Conservation (phyloP, 768 basidiomycete species). For the Tricholoma terreum region DNA sequence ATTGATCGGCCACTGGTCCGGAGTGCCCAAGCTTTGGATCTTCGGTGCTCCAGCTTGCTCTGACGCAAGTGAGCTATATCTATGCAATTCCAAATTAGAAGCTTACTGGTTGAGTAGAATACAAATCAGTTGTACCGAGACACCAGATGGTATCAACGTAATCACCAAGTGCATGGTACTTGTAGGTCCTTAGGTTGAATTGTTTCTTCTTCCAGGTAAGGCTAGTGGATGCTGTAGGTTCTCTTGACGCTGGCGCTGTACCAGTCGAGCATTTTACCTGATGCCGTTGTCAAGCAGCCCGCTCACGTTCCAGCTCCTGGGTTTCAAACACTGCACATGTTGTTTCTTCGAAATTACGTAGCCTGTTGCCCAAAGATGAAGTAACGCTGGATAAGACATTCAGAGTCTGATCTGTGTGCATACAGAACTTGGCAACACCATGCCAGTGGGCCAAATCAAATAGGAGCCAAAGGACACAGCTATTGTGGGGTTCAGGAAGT, state of each 20-base stretch:
- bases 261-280: not conserved
- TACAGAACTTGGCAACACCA: not conserved
- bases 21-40: not conserved
- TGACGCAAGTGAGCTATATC: too few relatives aligned
- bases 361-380: not conserved
- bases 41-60: slow-evolving; percentile 5
- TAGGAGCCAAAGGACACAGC: too few relatives aligned
- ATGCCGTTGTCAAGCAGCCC: too few relatives aligned
- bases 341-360: not conserved
- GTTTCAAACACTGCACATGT: slow-evolving; percentile 2
- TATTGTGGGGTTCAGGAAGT: not conserved
- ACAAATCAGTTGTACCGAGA: too few relatives aligned
- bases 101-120: too few relatives aligned
- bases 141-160: too few relatives aligned
- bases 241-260: not conserved
- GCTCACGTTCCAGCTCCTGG: slow-evolving; percentile 1
- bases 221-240: not conserved
- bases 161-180: too few relatives aligned
- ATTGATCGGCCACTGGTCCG: not conserved
- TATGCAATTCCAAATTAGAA: too few relatives aligned
- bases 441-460: slow-evolving; percentile 2
- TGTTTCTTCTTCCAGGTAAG: too few relatives aligned
- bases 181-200: not conserved
- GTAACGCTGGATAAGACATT: not conserved
- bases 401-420: slow-evolving; percentile 2